Evolutionary conservation across 164 flowering plant genomes (phyloP), one percentile per base, ranked within the genome.

Genomic region (Cinnamomum chago): DNA sequence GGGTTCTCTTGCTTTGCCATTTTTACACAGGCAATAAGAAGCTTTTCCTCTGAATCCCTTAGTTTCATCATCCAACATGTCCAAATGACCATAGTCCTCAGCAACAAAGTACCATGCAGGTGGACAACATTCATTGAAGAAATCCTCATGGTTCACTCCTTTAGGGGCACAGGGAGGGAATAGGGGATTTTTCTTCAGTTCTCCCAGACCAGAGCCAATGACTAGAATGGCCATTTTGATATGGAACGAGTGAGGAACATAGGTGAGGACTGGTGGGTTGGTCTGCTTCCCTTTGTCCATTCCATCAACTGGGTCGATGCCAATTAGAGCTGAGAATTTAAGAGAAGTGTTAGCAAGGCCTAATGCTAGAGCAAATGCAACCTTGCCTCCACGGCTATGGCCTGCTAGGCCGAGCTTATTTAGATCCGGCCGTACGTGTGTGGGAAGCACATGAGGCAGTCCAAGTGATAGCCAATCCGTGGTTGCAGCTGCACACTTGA

Each of bases 281-380:
- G 97, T 95, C 83, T 92, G 98, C 35, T 83, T 86, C 13, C 89
- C 95, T 75, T 79, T 82, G 82, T 72, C 88, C 88, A 82, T 87
- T 72, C 97, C 98, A 68, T 95, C 98, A n/a, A 92, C 97, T 15
- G 97, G 98, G 82, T 95, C 97, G 14, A 95, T 75, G n/a, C 97
- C 98, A 24, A 95, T 86, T 24, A 91, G 65, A 70, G 90, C 97
- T 27, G 94, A 88, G 28, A 88, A 84, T 71, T 85, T 86, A 0
- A 85, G 24, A 2, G 82, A 62, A 10, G 87, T 80, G 23, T 71
- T 58, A 24, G 77, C 58, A 73, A 83, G 87, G n/a, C 52, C 64
- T 0, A 90, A 73, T n/a, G 92, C 94, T 0, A 90, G 77, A 0
- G 91, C 94, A 72, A 94, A 92, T 12, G 97, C 95, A 0, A 81